Percentiles rank a stretch among this genome's conserved stretches.
phyloP scores from a whole-genome alignment of 2,329 filamentous ascomycete species.

The Mollisiaceae sp. region DNA sequence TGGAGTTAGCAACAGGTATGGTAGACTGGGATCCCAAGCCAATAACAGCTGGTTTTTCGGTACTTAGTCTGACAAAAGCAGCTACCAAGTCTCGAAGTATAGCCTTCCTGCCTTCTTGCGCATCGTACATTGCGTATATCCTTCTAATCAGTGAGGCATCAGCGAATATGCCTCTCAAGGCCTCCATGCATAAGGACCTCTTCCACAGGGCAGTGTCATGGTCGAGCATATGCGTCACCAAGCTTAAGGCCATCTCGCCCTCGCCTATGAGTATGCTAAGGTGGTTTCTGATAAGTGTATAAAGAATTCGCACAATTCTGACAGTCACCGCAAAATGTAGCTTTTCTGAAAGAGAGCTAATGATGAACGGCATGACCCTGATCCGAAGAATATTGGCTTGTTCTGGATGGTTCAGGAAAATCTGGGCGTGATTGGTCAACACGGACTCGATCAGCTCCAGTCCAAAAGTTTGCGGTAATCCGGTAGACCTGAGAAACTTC shows the following conservation, averaged over 20 bases:
- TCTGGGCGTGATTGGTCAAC: conserved; percentile 79
- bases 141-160: conserved; percentile 79
- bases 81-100: conserved; percentile 84
- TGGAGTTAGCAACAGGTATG: conserved; percentile 68
- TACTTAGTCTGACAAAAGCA: conserved; percentile 88
- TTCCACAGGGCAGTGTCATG: conserved; percentile 87
- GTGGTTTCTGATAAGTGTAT: conserved; percentile 80
- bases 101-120: conserved; percentile 70
- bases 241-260: conserved; percentile 80
- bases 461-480: conserved; percentile 80
- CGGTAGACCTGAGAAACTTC: conserved; percentile 79
- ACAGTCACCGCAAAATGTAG: conserved; percentile 83
- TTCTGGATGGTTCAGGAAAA: conserved; percentile 80
- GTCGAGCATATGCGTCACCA: conserved; percentile 86
- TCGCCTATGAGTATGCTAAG: conserved; percentile 76
- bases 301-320: conserved; percentile 80
- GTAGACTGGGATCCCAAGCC: conserved; percentile 89
- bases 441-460: conserved; percentile 92
- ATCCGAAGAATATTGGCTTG: conserved; percentile 78
- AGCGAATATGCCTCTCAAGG: conserved; percentile 83
- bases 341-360: conserved; percentile 77
- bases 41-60: conserved; percentile 87
- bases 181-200: conserved; percentile 86
- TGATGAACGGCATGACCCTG: conserved; percentile 82
- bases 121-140: conserved; percentile 83